Evolutionary conservation across 1,139 yeast species (phyloP).

Genomic region (Yamadazyma conglobata): DNA sequence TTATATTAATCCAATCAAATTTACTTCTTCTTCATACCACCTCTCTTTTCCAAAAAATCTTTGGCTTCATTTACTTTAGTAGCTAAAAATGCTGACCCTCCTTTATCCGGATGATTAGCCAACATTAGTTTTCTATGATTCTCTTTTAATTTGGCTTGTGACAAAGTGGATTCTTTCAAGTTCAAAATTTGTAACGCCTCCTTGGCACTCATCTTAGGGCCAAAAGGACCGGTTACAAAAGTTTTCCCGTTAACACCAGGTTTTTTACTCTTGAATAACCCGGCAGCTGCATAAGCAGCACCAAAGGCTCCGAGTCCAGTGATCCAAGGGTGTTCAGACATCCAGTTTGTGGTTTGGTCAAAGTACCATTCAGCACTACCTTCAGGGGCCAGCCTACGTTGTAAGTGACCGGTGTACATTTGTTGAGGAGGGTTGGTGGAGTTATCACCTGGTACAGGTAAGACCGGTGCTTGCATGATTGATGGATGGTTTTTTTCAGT

Average conservation of each 20-base stretch:
- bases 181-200: constrained; percentile 90
- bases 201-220: constrained; percentile 79
- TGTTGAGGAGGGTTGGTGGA: constrained; percentile 15
- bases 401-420: constrained; percentile 41
- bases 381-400: constrained; percentile 40
- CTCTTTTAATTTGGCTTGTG: constrained; percentile 79
- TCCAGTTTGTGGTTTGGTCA: constrained; percentile 58
- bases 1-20: constrained; percentile 1
- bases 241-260: constrained; percentile 74
- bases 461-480: constrained; percentile 14
- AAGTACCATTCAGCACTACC: constrained; percentile 65
- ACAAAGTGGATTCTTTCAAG: constrained; percentile 73
- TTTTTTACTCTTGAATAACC: constrained; percentile 63
- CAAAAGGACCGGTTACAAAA: constrained; percentile 84
- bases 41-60: constrained; percentile 85
- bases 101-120: constrained; percentile 98
- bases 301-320: constrained; percentile 70
- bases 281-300: constrained; percentile 62
- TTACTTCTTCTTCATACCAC: constrained; percentile 49
- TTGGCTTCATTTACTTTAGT: constrained; percentile 97
- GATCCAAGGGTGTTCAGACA: constrained; percentile 75
- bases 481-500: constrained; percentile 4
- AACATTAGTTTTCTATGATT: constrained; percentile 83
- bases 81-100: constrained; percentile 93
- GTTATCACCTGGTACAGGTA: constrained; percentile 12